These are phyloP conservation scores for Botrytis galanthina DNA, from an alignment of 2,329 filamentous ascomycete species.

Conservation along the genomic window DNA sequence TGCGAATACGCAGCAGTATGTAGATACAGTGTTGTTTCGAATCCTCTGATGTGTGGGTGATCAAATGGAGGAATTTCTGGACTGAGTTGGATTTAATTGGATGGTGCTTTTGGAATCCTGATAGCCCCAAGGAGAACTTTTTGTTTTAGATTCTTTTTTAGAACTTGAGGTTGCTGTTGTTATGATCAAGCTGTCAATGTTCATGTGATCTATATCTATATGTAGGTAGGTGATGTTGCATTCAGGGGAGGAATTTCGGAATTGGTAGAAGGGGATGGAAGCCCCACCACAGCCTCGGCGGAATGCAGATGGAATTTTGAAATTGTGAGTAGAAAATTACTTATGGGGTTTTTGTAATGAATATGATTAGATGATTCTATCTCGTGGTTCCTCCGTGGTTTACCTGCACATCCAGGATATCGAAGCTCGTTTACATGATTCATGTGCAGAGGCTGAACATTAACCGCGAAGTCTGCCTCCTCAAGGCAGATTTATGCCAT, in stretches of 20 bases:
- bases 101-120: background rate
- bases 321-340: background rate
- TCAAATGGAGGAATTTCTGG: background rate
- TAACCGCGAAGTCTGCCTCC: background rate
- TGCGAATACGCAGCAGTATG: background rate
- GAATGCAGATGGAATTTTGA: constrained; percentile 6
- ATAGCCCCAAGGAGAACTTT: background rate
- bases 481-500: constrained; percentile 8
- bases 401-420: background rate
- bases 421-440: background rate
- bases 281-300: constrained; percentile 12
- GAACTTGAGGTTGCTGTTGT: constrained; percentile 6
- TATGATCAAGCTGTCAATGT: background rate
- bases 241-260: background rate
- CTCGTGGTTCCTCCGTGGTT: background rate
- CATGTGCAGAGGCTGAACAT: background rate
- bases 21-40: constrained; percentile 8
- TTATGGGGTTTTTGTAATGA: background rate
- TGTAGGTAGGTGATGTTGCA: background rate
- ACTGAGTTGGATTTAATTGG: background rate
- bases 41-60: constrained; percentile 3
- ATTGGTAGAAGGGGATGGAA: background rate
- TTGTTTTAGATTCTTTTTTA: constrained; percentile 7
- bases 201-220: background rate
- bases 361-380: background rate